Evolutionary conservation across 352 stramenopile genomes (phyloP), one percentile per base, ranked within the genome.

Genomic region (Aphanomyces euteiches): DNA sequence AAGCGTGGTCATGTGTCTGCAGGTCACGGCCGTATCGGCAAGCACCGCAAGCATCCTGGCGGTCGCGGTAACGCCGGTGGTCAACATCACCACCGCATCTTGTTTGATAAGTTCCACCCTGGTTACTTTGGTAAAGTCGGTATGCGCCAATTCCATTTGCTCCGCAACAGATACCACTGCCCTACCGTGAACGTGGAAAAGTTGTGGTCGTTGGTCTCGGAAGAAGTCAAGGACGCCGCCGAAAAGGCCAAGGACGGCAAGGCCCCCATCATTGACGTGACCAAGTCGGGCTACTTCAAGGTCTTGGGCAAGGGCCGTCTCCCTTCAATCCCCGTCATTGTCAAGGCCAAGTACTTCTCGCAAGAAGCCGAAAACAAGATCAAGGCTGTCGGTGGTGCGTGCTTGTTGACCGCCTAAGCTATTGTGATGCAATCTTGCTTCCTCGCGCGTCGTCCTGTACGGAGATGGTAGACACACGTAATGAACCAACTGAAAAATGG

Each of bases 41-140:
- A 99, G 96, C 98, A 99, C 93, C 91, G 98, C 80, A 99, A 98
- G 84, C 98, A 99, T 87, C 97, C 98, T 64, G 96, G 97, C 96
- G 98, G 98, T 96, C 97, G 98, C 75, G 98, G 98, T 99, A 99
- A 99, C 89, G 98, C 98, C 75, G 98, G 98, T 98, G 98, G 98
- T 83, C 96, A 99, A 84, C 98, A 99, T 83, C 98, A 99, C 86
- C 97, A 99, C 90, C 94, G 98, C 76, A 99, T 98, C 85, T 89
- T 99, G 56, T 98, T 99, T 79, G 98, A 99, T 91, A 99, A 99
- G 89, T 99, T 98, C 83, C 97, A 99, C 81, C 97, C 98, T 82
- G 98, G 98, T 97, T 99, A 99, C 90, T 99, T 99, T 78, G 98
- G 98, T 94, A 99, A 99, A 90, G 97, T 99, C 73, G 98, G 98